A percentile compares a stretch with the other conserved stretches of the same genome.
Evolutionary conservation across 805 yeast species (phyloP).

Genomic region (Groenewaldozyma salmanticensis): DNA sequence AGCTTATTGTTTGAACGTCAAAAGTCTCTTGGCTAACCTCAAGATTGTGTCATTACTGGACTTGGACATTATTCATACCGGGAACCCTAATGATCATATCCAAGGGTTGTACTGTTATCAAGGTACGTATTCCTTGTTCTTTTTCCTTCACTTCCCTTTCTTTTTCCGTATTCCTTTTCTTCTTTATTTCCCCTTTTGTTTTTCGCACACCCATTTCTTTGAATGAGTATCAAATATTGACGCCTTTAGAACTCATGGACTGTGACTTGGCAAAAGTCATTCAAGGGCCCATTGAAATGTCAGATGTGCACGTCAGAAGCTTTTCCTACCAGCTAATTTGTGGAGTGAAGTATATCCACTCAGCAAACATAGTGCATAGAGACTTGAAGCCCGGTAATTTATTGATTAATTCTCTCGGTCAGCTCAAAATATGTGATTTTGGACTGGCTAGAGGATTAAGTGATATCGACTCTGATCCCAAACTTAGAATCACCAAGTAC

Average conservation of each 20-base stretch:
- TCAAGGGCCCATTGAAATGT: conserved; percentile 50
- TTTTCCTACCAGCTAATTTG: conserved; percentile 75
- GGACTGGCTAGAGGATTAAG: conserved; percentile 77
- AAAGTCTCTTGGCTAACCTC: not conserved
- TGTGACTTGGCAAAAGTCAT: conserved; percentile 77
- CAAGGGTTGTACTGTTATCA: conserved; percentile 87
- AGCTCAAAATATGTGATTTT: conserved; percentile 81
- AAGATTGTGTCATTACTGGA: conserved; percentile 62
- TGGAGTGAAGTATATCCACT: conserved; percentile 81
- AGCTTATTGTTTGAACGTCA: conserved; percentile 9
- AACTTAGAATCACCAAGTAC: conserved; percentile 35
- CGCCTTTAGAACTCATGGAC: conserved; percentile 52
- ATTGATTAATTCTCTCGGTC: conserved; percentile 63
- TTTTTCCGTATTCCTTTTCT: too few relatives aligned
- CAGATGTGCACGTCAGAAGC: conserved; percentile 73
- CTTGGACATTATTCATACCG: conserved; percentile 52
- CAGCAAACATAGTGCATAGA: conserved; percentile 86
- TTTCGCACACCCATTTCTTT: too few relatives aligned
- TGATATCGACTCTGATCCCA: conserved; percentile 20
- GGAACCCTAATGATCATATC: conserved; percentile 38
- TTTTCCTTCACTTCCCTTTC: too few relatives aligned
- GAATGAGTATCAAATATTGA: not conserved
- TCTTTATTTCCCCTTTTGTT: too few relatives aligned
- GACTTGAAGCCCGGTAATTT: conserved; percentile 91
- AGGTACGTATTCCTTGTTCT: conserved; percentile 13